Evolutionary conservation across 805 yeast species (phyloP).

Genomic region (Sugiyamaella floridensis): DNA sequence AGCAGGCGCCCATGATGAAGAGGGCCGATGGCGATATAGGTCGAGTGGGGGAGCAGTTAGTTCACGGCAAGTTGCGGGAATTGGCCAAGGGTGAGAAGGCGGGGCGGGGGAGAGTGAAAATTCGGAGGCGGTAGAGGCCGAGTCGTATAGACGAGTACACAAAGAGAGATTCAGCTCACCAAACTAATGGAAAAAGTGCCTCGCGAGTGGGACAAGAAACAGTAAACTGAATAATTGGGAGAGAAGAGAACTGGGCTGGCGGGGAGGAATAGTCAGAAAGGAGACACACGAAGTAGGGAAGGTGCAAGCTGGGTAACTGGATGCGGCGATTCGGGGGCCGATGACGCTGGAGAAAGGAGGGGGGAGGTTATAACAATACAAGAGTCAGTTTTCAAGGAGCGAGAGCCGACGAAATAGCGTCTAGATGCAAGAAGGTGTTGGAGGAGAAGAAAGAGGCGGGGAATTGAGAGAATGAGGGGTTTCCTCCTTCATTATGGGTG

Average conservation of each 20-base stretch:
- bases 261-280: not conserved
- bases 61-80: no score
- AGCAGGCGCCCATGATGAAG: slow-evolving; percentile 16
- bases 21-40: not conserved
- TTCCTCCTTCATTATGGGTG: no score
- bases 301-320: not conserved
- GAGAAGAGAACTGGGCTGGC: not conserved
- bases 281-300: not conserved
- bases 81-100: not conserved
- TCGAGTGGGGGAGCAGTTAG: no score
- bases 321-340: not conserved
- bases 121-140: not conserved
- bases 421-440: no score
- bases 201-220: no score
- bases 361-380: no score
- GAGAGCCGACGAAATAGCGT: not conserved
- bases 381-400: not conserved
- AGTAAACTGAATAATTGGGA: no score
- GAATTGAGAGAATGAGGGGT: no score
- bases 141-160: not conserved
- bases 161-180: not conserved
- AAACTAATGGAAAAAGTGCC: no score
- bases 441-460: no score
- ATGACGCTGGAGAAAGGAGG: not conserved
- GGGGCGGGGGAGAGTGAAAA: not conserved